Evolutionary conservation across 441 rosid species (phyloP), one percentile per base, ranked within the genome.

Genomic region (Bocquillonia castaneifolia): DNA sequence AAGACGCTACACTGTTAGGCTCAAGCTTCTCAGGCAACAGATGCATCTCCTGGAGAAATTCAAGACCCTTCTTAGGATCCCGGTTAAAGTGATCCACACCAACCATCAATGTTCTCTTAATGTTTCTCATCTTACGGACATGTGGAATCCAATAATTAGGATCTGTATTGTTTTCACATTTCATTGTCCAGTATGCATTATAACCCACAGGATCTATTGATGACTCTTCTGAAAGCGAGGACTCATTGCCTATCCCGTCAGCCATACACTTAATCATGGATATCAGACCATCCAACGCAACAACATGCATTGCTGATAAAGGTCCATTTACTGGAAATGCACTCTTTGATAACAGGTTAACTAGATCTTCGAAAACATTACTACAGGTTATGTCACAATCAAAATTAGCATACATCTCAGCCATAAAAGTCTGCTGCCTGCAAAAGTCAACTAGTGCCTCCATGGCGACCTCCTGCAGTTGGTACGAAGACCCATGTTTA

Each of bases 391-490:
- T 87, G 82, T 93, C 96, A 81, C 95, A 93, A 72, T 93, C 99
- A 47, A 88, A 86, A 80, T 89, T 93, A 29, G 92, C 91, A 79
- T 83, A 93, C 86, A 87, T 86, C 77, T 93, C 97, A 50, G 82
- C 82, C 88, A 88, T 82, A 78, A 91, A 91, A 13, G 84, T 80
- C 66, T 78, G 83, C 80, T 89, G 96, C 80, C 96, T 79, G 85
- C 96, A 93, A 59, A 93, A 81, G 77, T 93, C 99, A 64, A 91
- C 92, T 53, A 93, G 80, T 44, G 97, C 97, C 76, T 91, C 99
- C 93, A 93, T 83, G 29, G 91, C 97, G 72, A 87, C 99, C 80
- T 91, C 99, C 78, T 89, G 96, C 77, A 85, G 96, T 74, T 88
- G 95, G 80, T 85, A 88, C 50, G 92, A 82, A 47, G 95, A 81